These are phyloP conservation scores for Panicum miliaceum DNA, from an alignment of 176 grass and related monocot species.

Conservation along the genomic window DNA sequence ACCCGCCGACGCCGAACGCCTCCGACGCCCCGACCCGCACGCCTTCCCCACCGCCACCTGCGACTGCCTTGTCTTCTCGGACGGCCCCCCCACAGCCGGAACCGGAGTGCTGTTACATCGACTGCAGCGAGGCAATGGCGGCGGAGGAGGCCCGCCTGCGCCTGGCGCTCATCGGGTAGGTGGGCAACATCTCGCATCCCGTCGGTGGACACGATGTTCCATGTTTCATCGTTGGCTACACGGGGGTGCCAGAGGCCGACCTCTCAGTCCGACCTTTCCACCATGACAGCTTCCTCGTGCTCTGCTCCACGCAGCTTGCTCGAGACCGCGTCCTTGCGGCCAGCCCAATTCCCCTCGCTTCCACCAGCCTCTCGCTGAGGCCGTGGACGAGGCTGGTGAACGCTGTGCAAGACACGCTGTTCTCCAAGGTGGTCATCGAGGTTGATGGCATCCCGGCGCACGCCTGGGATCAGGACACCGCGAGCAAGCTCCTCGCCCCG, in stretches of 20 bases:
- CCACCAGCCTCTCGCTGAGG: neutral
- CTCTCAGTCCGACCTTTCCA: too few relatives aligned
- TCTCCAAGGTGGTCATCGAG: neutral
- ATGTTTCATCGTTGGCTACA: too few relatives aligned
- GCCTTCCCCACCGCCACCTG: too few relatives aligned
- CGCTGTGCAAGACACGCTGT: neutral
- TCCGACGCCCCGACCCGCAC: too few relatives aligned
- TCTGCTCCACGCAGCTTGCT: accelerated
- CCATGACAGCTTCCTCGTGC: too few relatives aligned
- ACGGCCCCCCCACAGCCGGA: neutral
- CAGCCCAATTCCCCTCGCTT: neutral
- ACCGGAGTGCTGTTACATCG: neutral
- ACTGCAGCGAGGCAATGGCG: neutral
- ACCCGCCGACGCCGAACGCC: too few relatives aligned
- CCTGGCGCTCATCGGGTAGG: too few relatives aligned
- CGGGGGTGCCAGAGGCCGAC: too few relatives aligned
- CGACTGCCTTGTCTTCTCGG: too few relatives aligned
- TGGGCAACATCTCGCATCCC: too few relatives aligned
- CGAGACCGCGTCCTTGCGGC: too few relatives aligned
- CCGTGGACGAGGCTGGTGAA: neutral
- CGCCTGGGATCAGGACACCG: neutral
- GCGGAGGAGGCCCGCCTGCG: neutral
- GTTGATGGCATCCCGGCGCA: neutral
- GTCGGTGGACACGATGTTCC: too few relatives aligned
- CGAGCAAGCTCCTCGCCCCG: neutral